phyloP scores from a whole-genome alignment of 2,329 filamentous ascomycete species.

The Nemania sp. region DNA sequence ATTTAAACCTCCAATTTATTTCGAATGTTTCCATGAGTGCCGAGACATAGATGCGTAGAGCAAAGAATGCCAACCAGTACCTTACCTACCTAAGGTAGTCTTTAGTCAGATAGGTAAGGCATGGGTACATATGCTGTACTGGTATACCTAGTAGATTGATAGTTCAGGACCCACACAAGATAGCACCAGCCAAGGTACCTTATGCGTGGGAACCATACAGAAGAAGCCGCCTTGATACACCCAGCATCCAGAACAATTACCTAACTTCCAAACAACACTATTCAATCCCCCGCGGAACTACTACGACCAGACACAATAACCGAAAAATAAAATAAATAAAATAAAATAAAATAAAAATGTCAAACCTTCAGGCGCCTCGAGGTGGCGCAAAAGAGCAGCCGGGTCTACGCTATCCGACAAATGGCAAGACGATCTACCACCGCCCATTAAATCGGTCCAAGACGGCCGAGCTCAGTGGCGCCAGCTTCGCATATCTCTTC shows the following conservation, averaged over 20 bases:
- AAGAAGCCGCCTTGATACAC: not conserved
- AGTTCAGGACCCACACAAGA: conserved; percentile 14
- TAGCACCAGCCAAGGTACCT: not conserved
- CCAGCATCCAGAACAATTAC: not conserved
- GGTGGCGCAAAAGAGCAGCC: conserved; percentile 62
- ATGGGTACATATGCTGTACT: no score
- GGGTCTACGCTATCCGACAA: conserved; percentile 88
- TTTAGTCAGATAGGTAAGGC: no score
- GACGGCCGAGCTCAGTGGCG: conserved; percentile 88
- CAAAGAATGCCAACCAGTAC: no score
- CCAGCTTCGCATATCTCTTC: conserved; percentile 96
- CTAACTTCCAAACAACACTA: not conserved
- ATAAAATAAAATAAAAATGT: no score
- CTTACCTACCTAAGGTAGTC: no score
- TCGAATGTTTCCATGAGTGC: not conserved
- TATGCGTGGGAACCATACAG: conserved; percentile 2
- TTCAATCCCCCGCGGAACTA: conserved; percentile 5
- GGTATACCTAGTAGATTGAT: no score
- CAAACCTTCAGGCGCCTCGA: conserved; percentile 63
- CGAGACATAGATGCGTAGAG: not conserved
- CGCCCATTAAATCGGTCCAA: conserved; percentile 91
- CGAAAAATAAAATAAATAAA: no score
- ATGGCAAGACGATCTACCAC: conserved; percentile 98
- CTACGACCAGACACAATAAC: conserved; percentile 8
- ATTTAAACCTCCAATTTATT: not conserved